Base-by-base conservation (phyloP, 2,329 filamentous ascomycete species). In the Botrytis fabae region DNA sequence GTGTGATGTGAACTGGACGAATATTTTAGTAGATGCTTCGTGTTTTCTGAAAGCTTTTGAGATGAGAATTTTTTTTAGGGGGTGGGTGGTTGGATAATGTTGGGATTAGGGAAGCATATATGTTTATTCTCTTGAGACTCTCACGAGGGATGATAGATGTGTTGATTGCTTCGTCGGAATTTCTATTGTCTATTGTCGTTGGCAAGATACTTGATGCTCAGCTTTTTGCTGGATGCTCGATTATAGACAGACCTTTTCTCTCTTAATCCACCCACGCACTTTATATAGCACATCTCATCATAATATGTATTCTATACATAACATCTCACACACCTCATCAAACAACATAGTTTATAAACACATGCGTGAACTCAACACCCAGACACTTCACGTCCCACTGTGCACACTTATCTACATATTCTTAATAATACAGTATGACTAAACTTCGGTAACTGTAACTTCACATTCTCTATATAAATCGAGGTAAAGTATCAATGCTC, bases 21-120 rank as follows among this genome's bases (percentile, higher is more conserved):
- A 89, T 92, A 96, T 97, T 97, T 97, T 99, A 98, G 96, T 99
- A 99, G 95, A 98, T 97, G 93, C 93, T 92, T 95, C 91, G 94
- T 92, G 84, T 87, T 86, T 88, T 90, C 94, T 96, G 85, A 84
- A 82, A 82, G 57, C 60, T 44, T 75, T 72, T 78, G 75, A 72
- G 69, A 64, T 51, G 18, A 22, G 42, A 18, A 42, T 51, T 1
- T 38, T 16, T 46, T 63, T 64, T n/a, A 2, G 25, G 20, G 32
- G 18, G 4, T 10, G 35, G 38, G 25, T 40, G 2, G 20, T 4
- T 42, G 25, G 2, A 25, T 9, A 3, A 57, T 63, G 9, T 32
- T 28, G 14, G 2, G 8, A 20, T 28, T 5, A 7, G 38, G n/a
- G 18, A 10, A 20, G 7, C 4, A 5, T 62, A 12, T 25, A 5